Conservation (phyloP, 1,284 basidiomycete genomes). For the Apiotrichum gamsii region DNA sequence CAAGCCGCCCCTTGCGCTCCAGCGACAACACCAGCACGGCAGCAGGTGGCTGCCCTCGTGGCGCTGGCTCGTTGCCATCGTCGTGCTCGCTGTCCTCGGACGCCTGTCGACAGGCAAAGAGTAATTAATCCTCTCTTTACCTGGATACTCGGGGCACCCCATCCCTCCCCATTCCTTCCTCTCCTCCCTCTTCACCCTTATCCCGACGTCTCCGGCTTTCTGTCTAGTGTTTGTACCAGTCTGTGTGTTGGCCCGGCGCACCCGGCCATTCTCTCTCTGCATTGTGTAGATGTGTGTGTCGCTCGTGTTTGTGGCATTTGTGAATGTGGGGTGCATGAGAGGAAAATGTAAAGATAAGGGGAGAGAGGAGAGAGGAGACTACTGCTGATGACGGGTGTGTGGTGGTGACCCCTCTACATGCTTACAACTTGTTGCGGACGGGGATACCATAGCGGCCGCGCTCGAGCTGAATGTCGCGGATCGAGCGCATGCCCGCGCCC, state of each 20-base stretch:
- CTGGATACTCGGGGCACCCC: too few relatives aligned
- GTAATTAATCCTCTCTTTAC: too few relatives aligned
- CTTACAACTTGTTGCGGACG: conserved; percentile 34
- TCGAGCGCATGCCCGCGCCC: conserved; percentile 43
- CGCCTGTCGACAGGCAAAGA: conserved; percentile 19
- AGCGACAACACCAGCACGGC: conserved; percentile 5
- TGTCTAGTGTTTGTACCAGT: background rate
- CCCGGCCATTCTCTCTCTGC: conserved; percentile 4
- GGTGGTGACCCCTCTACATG: too few relatives aligned
- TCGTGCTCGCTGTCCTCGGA: conserved; percentile 37
- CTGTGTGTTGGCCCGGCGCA: background rate
- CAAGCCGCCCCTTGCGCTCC: conserved; percentile 1
- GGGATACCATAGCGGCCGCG: conserved; percentile 47
- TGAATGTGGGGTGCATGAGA: too few relatives aligned
- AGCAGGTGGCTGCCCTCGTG: conserved; percentile 34
- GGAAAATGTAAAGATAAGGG: too few relatives aligned
- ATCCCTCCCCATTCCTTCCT: too few relatives aligned
- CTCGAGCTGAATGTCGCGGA: conserved; percentile 44
- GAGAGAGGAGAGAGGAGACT: too few relatives aligned
- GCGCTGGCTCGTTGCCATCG: conserved; percentile 39
- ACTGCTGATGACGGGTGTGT: too few relatives aligned
- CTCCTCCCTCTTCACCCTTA: too few relatives aligned
- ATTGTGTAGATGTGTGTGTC: conserved; percentile 7
- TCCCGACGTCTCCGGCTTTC: background rate
- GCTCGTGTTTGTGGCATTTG: background rate